phyloP scores from a whole-genome alignment of 495 filamentous ascomycete species.

The Penicillium canariense region DNA sequence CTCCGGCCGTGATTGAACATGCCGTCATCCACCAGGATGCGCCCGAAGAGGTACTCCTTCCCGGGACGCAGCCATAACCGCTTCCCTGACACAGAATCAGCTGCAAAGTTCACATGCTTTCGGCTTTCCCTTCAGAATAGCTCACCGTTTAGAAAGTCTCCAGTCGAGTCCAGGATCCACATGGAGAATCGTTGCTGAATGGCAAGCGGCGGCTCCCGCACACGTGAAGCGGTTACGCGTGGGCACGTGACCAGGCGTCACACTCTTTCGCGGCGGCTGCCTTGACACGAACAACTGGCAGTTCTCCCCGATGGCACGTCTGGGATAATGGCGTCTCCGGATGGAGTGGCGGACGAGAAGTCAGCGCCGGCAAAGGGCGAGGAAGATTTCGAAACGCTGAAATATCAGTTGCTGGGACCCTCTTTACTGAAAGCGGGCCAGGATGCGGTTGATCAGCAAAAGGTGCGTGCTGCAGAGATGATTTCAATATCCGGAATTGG shows the following conservation, averaged over 20 bases:
- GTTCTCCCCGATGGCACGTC: constrained; percentile 10
- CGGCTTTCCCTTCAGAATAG: not conserved
- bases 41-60: constrained; percentile 76
- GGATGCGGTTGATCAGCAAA: constrained; percentile 87
- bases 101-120: not conserved
- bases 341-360: constrained; percentile 18
- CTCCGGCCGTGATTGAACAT: constrained; percentile 1
- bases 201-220: constrained; percentile 7
- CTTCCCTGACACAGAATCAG: constrained; percentile 52
- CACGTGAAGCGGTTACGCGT: constrained; percentile 37
- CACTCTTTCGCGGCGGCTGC: constrained; percentile 5
- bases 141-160: constrained; percentile 44
- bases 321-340: constrained; percentile 27
- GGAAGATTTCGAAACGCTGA: constrained; percentile 53
- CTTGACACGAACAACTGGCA: constrained; percentile 15
- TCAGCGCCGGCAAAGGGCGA: constrained; percentile 1
- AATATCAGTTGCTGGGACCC: constrained; percentile 79
- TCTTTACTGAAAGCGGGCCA: constrained; percentile 94
- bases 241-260: constrained; percentile 38
- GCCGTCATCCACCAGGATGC: constrained; percentile 53
- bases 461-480: constrained; percentile 44
- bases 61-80: constrained; percentile 80
- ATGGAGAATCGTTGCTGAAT: constrained; percentile 23
- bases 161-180: constrained; percentile 49
- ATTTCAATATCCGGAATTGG: too few species aligned